Percentiles rank a stretch among this genome's conserved stretches.
Conservation (phyloP, 352 stramenopile species). For the Phytophthora cajani region DNA sequence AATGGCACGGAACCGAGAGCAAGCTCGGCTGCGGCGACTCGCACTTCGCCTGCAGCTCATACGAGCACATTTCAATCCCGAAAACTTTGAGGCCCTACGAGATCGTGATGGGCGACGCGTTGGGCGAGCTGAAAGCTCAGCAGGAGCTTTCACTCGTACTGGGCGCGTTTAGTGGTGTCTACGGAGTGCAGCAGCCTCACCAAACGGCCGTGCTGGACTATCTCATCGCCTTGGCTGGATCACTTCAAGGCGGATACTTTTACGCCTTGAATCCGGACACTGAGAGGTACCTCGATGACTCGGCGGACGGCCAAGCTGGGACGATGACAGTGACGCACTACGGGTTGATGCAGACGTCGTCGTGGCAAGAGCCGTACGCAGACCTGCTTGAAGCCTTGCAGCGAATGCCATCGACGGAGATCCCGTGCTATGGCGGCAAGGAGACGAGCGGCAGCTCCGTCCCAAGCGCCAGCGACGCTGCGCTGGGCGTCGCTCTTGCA, state of each 20-base stretch:
- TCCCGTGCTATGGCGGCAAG: constrained; percentile 70
- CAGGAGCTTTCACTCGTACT: constrained; percentile 56
- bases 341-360: constrained; percentile 57
- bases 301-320: constrained; percentile 46
- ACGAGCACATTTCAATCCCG: constrained; percentile 42
- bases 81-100: constrained; percentile 45
- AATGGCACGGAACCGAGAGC: constrained; percentile 46
- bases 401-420: constrained; percentile 49
- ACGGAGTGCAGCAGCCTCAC: constrained; percentile 55
- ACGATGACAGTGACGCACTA: constrained; percentile 64
- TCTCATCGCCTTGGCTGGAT: constrained; percentile 64
- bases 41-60: constrained; percentile 49
- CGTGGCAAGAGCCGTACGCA: constrained; percentile 61
- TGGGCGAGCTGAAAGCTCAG: constrained; percentile 41
- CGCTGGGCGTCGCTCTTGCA: background rate
- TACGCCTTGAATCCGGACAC: constrained; percentile 73
- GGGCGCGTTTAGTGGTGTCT: constrained; percentile 72
- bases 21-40: constrained; percentile 45
- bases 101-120: constrained; percentile 49
- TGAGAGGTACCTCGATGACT: constrained; percentile 65
- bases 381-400: constrained; percentile 56
- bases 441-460: constrained; percentile 8
- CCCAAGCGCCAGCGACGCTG: constrained; percentile 1
- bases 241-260: constrained; percentile 65
- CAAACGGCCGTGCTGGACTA: constrained; percentile 66